These are phyloP conservation scores for Chalciporus piperatus DNA, from an alignment of 768 basidiomycete genomes.

Conservation along the genomic window DNA sequence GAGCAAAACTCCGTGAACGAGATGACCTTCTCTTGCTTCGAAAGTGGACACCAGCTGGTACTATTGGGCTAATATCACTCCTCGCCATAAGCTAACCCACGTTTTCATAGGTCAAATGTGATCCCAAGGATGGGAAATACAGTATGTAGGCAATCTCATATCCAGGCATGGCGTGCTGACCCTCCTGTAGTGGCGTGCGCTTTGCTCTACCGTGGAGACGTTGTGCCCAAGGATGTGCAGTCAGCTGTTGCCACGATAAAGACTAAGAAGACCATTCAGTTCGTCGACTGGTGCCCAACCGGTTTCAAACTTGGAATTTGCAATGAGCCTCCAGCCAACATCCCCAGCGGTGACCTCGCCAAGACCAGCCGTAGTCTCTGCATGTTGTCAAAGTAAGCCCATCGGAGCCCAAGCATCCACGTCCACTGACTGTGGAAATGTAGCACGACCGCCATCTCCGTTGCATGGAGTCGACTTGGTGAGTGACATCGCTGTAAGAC, in stretches of 20 bases:
- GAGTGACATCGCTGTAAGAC: slow-evolving; percentile 14
- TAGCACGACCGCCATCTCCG: slow-evolving; percentile 89
- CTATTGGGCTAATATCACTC: neutral
- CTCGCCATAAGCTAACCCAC: slow-evolving; percentile 2
- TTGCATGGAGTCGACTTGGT: slow-evolving; percentile 90
- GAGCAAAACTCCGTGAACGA: slow-evolving; percentile 97
- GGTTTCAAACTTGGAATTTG: slow-evolving; percentile 99
- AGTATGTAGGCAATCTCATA: slow-evolving; percentile 50
- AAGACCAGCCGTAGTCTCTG: slow-evolving; percentile 92
- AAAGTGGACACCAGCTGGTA: slow-evolving; percentile 95
- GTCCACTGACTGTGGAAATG: slow-evolving; percentile 2
- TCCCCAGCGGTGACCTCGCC: slow-evolving; percentile 94
- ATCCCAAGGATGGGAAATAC: slow-evolving; percentile 98
- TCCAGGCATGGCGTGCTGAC: slow-evolving; percentile 12
- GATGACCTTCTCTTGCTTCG: slow-evolving; percentile 99
- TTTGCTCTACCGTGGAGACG: slow-evolving; percentile 91
- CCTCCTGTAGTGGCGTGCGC: slow-evolving; percentile 75
- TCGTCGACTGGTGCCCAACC: slow-evolving; percentile 98
- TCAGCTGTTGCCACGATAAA: slow-evolving; percentile 92
- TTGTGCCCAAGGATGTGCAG: slow-evolving; percentile 95
- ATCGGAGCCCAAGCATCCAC: neutral
- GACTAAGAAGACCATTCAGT: slow-evolving; percentile 97
- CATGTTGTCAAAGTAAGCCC: slow-evolving; percentile 85
- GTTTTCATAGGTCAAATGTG: slow-evolving; percentile 64
- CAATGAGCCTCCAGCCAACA: slow-evolving; percentile 89